Evolutionary conservation across 2,329 filamentous ascomycete species (phyloP), one percentile per base, ranked within the genome.

Genomic region (Ophidiomyces ophidiicola): DNA sequence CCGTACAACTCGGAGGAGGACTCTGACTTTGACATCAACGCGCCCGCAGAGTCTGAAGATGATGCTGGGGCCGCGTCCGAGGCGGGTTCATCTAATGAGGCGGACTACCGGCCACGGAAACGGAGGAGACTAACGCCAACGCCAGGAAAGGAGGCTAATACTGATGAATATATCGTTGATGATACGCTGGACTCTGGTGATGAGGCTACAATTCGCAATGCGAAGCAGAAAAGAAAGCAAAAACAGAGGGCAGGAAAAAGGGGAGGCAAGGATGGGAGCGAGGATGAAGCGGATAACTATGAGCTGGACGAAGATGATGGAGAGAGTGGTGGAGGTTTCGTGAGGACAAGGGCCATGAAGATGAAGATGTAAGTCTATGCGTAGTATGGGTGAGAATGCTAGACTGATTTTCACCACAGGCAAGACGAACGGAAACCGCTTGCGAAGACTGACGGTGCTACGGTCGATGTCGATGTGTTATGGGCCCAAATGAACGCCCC

Each of bases 281-380:
- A 65, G 34, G 54, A 63, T 43, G 54, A 61, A 32, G 45, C 14
- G 15, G 38, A 56, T 37, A 45, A 48, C 20, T 44, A 43, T 25
- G 44, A 46, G 12, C 25, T 45, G 35, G 42, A 43, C 7, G 12
- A 25, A 2, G 45, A 48, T 8, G 58, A 60, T n/a, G 61, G 64
- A 36, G 56, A 56, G 3, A 67, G 62, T 39, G 66, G 60, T 10
- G 69, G 63, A 4, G 68, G 68, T 0, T 64, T 71, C 44, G 66
- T 74, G 21, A 67, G 66, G 46, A 74, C 71, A 15, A 58, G 71
- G 34, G 66, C 67, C 12, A 72, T 74, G 60, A 64, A 66, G 42
- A 59, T 59, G 45, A 61, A 56, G 23, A 64, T 69, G 60, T 67
- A 57, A 39, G 59, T 45, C 43, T 30, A 28, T 14, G n/a, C 38